Evolutionary conservation across 176 grass and related monocot species (phyloP), one percentile per base, ranked within the genome.

Genomic region (Alopecurus myosuroides): DNA sequence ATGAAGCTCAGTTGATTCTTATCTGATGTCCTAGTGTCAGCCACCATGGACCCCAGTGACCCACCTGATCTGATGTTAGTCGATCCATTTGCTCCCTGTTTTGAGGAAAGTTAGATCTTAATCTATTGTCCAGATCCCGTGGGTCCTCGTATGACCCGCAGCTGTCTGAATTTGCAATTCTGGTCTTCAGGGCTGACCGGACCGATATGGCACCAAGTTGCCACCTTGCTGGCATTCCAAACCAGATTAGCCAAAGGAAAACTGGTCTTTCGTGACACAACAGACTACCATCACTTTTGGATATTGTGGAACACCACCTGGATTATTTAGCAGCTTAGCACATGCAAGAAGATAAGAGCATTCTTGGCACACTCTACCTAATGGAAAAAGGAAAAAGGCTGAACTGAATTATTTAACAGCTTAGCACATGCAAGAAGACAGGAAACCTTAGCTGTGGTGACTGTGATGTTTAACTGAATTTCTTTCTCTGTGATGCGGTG

Each of bases 151-250:
- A 22, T 68, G 72, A 14, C n/a, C 30, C 51, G 25, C 41, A 34
- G 12, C 12, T 63, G 19, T 77, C 72, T 88, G 80, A 88, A 79
- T 82, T 62, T 79, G 31, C 33, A 64, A 72, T 52, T 84, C 53
- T 52, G 65, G 53, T 79, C 41, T 64, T 84, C 23, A 44, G 67
- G 64, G 86, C 74, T 84, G 65, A 88, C 75, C 9, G 6, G 31
- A 73, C 34, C 52, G 40, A 78, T 83, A 31, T 68, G 8, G 31
- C 64, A 31, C 23, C 80, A 73, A 78, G 26, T 88, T 63, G 81
- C 63, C 65, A 60, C 22, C 58, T 81, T 77, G 82, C 60, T 85
- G 77, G 18, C 61, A 81, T 85, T 81, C 49, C 18, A 86, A 69
- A 63, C 78, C 23, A 82, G 62, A 52, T 70, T 52, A 52, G 9